phyloP scores from a whole-genome alignment of 2,329 filamentous ascomycete species.

The Dothiorella sarmentorum region DNA sequence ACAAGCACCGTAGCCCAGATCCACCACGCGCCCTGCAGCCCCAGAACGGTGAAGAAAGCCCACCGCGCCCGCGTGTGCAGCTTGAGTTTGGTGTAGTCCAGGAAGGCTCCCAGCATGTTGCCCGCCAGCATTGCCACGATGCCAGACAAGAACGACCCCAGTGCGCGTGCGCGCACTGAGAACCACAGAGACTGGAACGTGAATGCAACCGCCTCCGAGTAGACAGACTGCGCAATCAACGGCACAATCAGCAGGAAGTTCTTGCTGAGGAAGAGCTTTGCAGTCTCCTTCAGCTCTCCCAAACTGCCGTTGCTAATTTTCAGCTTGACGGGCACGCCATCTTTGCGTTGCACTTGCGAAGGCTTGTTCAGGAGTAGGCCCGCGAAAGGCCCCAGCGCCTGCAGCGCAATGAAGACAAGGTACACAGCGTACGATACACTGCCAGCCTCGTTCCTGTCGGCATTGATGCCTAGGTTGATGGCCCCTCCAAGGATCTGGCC shows the following conservation, averaged over 20 bases:
- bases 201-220: constrained; percentile 68
- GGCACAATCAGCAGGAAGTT: constrained; percentile 63
- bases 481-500: constrained; percentile 70
- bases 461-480: constrained; percentile 67
- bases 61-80: constrained; percentile 54
- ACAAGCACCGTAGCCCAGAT: constrained; percentile 66
- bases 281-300: constrained; percentile 59
- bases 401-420: constrained; percentile 67
- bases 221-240: constrained; percentile 68
- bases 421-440: constrained; percentile 68
- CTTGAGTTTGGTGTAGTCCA: constrained; percentile 57
- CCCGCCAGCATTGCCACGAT: constrained; percentile 63
- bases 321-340: constrained; percentile 61
- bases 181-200: constrained; percentile 68
- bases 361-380: constrained; percentile 62
- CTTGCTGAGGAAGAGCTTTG: constrained; percentile 57
- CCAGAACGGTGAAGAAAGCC: constrained; percentile 53
- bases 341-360: constrained; percentile 59
- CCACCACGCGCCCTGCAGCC: constrained; percentile 68
- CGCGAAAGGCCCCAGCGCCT: constrained; percentile 62
- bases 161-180: constrained; percentile 62
- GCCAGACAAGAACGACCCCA: constrained; percentile 68
- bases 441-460: constrained; percentile 54
- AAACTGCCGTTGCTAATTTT: constrained; percentile 55
- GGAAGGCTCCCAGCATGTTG: constrained; percentile 62